Base-by-base conservation (phyloP, 1,284 basidiomycete genomes). In the Ustilago loliicola region DNA sequence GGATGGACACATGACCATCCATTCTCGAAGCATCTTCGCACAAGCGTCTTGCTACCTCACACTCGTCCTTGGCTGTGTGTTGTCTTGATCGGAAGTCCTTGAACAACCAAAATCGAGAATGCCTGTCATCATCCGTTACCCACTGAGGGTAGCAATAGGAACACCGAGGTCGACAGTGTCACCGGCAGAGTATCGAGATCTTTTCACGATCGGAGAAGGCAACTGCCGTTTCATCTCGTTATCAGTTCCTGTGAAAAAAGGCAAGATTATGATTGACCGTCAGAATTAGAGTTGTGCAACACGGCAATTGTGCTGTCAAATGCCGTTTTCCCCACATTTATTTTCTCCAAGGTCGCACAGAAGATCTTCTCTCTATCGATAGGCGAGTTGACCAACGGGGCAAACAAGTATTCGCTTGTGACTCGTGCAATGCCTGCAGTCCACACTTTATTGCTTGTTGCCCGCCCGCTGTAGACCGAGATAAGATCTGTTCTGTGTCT, bases 271-370 rank as follows among this genome's bases (percentile, higher is more conserved):
- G 45, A 47, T 47, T 47, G 45, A n/a, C 45, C 21, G 36, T 38
- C 36, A 38, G 36, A 38, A 38, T 38, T 38, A 10, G 17, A 15
- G 36, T 8, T 38, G 40, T 7, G n/a, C 4, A 42, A 21, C 40
- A 42, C 40, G 40, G 40, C 40, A 42, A 42, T 42, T 42, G 45
- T 21, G 45, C 45, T 47, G 45, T 47, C 45, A 47, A 17, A 47
- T 13, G n/a, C 23, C 23, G 45, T 23, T 47, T 47, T 47, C 45
- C 45, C 45, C 45, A 47, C 45, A 47, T 42, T n/a, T 42, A 19
- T 47, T 47, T 47, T n/a, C 21, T n/a, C 45, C n/a, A 47, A 23
- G n/a, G 45, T 47, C 45, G 45, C n/a, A 47, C 45, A 47, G 21
- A 19, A 42, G 45, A 47, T 47, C 45, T 47, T 23, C 45, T 47